Evolutionary conservation across 2,329 filamentous ascomycete genomes (phyloP).

Genomic region (Cladosporium sp.): DNA sequence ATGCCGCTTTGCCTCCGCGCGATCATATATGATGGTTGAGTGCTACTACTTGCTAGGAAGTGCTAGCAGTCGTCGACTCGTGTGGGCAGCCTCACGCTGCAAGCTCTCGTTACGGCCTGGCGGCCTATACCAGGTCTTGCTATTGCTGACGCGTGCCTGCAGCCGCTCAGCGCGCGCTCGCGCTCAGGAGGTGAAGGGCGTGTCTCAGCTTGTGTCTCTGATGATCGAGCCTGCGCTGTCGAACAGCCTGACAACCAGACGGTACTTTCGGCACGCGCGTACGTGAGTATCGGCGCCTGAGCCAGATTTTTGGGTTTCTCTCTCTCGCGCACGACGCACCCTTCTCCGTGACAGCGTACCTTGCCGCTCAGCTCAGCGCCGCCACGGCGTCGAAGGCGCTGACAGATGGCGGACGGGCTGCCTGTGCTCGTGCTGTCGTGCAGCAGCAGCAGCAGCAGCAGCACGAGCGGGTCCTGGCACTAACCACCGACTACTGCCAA

Average conservation of each 20-base stretch:
- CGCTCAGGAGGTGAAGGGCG: slow-evolving; percentile 16
- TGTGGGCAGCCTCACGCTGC: background rate
- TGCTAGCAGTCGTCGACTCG: background rate
- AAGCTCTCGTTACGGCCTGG: slow-evolving; percentile 10
- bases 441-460: background rate
- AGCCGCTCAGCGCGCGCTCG: slow-evolving; percentile 15
- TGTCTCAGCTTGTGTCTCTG: slow-evolving; percentile 18
- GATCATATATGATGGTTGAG: background rate
- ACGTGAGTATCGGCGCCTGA: background rate
- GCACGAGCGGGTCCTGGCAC: slow-evolving; percentile 14
- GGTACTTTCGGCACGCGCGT: background rate
- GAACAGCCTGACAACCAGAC: slow-evolving; percentile 4
- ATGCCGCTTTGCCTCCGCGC: slow-evolving; percentile 8
- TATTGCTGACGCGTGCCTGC: slow-evolving; percentile 18
- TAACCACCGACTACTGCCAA: background rate
- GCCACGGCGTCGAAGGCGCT: slow-evolving; percentile 14
- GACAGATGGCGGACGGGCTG: slow-evolving; percentile 1
- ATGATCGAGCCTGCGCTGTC: slow-evolving; percentile 9
- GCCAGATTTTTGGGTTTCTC: background rate
- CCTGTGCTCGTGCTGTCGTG: slow-evolving; percentile 14
- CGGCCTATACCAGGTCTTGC: background rate
- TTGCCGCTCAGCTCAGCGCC: slow-evolving; percentile 16
- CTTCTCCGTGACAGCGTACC: background rate
- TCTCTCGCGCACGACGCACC: background rate
- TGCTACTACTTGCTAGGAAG: background rate